A percentile compares a stretch with the other conserved stretches of the same genome.
Evolutionary conservation across 495 filamentous ascomycete species (phyloP).

Genomic region (Recurvomyces mirabilis): DNA sequence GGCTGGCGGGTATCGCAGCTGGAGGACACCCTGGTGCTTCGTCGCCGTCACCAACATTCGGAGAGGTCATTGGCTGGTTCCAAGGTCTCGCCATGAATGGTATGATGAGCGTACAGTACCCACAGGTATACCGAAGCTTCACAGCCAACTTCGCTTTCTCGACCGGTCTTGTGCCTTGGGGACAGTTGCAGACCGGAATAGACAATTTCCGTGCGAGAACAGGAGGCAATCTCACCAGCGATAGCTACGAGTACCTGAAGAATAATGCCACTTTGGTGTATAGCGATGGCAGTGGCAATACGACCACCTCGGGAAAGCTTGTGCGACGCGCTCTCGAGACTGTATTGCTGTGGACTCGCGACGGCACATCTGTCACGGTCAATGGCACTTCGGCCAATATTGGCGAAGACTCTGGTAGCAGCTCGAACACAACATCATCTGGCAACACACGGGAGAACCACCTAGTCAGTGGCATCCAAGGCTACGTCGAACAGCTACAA

Average conservation of each 20-base stretch:
- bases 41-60: constrained; percentile 70
- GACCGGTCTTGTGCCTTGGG: constrained; percentile 75
- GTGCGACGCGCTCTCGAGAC: constrained; percentile 46
- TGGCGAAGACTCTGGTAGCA: constrained; percentile 12
- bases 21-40: constrained; percentile 50
- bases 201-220: constrained; percentile 71
- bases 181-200: constrained; percentile 65
- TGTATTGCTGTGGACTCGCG: constrained; percentile 39
- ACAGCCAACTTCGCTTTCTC: constrained; percentile 89
- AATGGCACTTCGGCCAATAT: constrained; percentile 33
- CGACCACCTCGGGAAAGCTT: constrained; percentile 19
- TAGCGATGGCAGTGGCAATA: constrained; percentile 33
- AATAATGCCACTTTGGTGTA: constrained; percentile 60
- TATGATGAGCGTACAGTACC: constrained; percentile 85
- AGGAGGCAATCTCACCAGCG: constrained; percentile 72
- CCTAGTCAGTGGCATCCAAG: constrained; percentile 57
- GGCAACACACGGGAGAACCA: constrained; percentile 35
- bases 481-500: constrained; percentile 61
- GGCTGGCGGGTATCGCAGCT: constrained; percentile 57
- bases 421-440: constrained; percentile 18
- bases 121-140: constrained; percentile 76
- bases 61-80: constrained; percentile 80
- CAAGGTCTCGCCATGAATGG: constrained; percentile 90
- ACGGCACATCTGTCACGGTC: constrained; percentile 38
- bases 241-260: constrained; percentile 62